phyloP scores from a whole-genome alignment of 78 protist species.

The Dictyostelium intermedium region DNA sequence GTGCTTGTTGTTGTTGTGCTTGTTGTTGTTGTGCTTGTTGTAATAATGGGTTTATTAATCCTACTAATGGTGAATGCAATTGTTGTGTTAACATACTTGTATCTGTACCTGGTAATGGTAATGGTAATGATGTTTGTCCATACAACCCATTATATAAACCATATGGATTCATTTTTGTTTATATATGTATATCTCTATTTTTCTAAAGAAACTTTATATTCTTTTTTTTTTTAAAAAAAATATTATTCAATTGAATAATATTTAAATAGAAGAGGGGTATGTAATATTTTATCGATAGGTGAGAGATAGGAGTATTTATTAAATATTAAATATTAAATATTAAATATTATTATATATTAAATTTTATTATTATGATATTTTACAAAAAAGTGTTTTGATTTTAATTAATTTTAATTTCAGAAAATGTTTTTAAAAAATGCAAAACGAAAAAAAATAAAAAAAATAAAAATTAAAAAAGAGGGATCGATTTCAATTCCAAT shows the following conservation, averaged over 20 bases:
- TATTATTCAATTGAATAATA: too few relatives aligned
- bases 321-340: too few relatives aligned
- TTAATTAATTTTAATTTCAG: not conserved
- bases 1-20: not conserved
- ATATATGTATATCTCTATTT: too few relatives aligned
- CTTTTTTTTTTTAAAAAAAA: too few relatives aligned
- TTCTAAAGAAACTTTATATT: too few relatives aligned
- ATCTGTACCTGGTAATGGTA: not conserved
- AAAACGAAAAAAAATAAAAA: not conserved
- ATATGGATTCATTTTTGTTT: not conserved
- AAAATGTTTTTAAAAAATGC: not conserved
- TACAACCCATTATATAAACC: not conserved
- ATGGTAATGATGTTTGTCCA: constrained; percentile 3
- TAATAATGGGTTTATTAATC: not conserved
- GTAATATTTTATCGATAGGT: too few relatives aligned
- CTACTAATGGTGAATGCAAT: not conserved
- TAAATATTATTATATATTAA: too few relatives aligned
- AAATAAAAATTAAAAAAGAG: not conserved
- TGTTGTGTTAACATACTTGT: not conserved
- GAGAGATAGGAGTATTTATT: too few relatives aligned
- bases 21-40: not conserved
- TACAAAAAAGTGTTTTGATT: too few relatives aligned
- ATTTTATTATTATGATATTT: too few relatives aligned
- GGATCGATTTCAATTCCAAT: not conserved
- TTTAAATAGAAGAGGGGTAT: too few relatives aligned